A percentile compares a stretch with the other conserved stretches of the same genome.
These are phyloP conservation scores for Omphalotus olearius DNA, from an alignment of 1,284 basidiomycete genomes.

Conservation along the genomic window DNA sequence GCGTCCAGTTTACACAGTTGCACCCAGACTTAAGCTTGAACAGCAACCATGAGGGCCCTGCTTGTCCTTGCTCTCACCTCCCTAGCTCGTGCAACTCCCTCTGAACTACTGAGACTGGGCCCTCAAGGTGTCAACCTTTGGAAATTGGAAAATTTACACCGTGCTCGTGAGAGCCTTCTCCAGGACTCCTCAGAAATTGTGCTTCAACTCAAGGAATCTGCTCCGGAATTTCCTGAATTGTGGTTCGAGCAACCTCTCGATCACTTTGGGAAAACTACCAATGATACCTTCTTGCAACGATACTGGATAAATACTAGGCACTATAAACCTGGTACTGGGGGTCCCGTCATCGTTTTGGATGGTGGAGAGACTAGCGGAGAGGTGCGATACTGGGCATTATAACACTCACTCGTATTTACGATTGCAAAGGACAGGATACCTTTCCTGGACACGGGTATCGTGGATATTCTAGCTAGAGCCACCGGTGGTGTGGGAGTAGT, in stretches of 20 bases:
- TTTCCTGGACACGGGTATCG: slow-evolving; percentile 80
- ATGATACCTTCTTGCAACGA: slow-evolving; percentile 62
- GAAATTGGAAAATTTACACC: slow-evolving; percentile 30
- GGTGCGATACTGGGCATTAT: slow-evolving; percentile 24
- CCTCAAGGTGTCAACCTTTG: slow-evolving; percentile 45
- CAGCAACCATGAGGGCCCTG: too few relatives aligned
- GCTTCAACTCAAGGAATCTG: slow-evolving; percentile 14
- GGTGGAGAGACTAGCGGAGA: slow-evolving; percentile 83
- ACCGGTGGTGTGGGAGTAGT: slow-evolving; percentile 87
- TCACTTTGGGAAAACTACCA: slow-evolving; percentile 55
- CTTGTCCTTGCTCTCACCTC: neutral
- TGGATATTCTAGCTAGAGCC: slow-evolving; percentile 78
- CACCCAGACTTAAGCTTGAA: too few relatives aligned
- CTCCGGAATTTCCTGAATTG: slow-evolving; percentile 43
- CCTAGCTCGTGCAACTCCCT: slow-evolving; percentile 2
- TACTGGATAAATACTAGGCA: slow-evolving; percentile 90
- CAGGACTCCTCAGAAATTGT: slow-evolving; percentile 20
- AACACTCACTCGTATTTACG: neutral
- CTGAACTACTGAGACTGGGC: slow-evolving; percentile 25
- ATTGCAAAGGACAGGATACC: slow-evolving; percentile 49
- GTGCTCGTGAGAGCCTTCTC: slow-evolving; percentile 13
- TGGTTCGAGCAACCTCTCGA: slow-evolving; percentile 86
- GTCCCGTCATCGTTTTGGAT: slow-evolving; percentile 79
- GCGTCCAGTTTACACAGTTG: too few relatives aligned
- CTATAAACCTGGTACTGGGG: slow-evolving; percentile 68